Percentiles rank a stretch among this genome's conserved stretches.
phyloP scores from a whole-genome alignment of 371 early-diverging fungal species.

The Zancudomyces culisetae region DNA sequence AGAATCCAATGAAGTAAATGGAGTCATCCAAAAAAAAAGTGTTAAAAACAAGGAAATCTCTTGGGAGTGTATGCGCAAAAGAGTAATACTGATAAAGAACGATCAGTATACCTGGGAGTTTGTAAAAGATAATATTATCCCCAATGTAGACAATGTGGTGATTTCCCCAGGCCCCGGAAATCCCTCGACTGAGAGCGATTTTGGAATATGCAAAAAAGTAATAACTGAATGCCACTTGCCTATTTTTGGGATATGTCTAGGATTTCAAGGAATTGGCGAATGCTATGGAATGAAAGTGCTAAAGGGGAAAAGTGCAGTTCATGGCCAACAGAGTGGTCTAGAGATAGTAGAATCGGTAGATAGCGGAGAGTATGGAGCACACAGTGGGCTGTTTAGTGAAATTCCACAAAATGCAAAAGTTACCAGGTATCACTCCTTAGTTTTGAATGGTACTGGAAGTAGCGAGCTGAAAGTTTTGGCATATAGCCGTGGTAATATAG shows the following conservation, averaged over 20 bases:
- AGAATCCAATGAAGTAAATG: too few species aligned
- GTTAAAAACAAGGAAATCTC: too few species aligned
- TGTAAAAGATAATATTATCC: slow-evolving; percentile 32
- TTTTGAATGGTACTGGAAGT: slow-evolving; percentile 15
- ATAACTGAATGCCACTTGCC: slow-evolving; percentile 43
- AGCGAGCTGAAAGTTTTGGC: slow-evolving; percentile 14
- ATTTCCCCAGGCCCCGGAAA: slow-evolving; percentile 88
- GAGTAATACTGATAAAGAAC: slow-evolving; percentile 69
- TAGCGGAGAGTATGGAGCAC: too few species aligned
- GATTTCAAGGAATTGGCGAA: slow-evolving; percentile 83
- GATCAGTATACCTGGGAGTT: slow-evolving; percentile 56
- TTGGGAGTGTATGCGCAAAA: slow-evolving; percentile 1
- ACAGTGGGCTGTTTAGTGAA: slow-evolving; percentile 30
- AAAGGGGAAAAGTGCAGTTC: slow-evolving; percentile 53
- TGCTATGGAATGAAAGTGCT: slow-evolving; percentile 56
- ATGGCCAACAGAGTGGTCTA: slow-evolving; percentile 50
- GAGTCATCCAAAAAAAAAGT: too few species aligned
- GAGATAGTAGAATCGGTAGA: slow-evolving; percentile 26
- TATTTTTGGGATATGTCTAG: slow-evolving; percentile 93
- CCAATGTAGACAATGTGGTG: slow-evolving; percentile 68
- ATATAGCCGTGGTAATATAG: background rate
- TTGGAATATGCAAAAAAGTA: slow-evolving; percentile 57
- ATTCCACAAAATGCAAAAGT: slow-evolving; percentile 48
- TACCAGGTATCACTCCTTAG: slow-evolving; percentile 81
- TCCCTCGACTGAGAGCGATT: slow-evolving; percentile 41